phyloP scores from a whole-genome alignment of 345 rosid species.

The Salix viminalis region DNA sequence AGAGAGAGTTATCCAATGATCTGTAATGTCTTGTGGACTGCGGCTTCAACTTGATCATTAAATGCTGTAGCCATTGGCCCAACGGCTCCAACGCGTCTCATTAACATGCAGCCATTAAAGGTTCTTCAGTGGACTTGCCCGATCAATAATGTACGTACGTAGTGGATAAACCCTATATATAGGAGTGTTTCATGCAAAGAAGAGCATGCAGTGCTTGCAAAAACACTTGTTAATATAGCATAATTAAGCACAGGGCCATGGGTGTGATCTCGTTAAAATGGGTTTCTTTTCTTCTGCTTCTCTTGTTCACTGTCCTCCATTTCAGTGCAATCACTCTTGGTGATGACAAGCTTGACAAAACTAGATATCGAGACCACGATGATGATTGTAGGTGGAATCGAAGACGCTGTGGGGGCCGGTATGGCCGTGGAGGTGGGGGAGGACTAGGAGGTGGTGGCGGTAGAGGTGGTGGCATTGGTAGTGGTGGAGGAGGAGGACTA shows the following conservation, averaged over 20 bases:
- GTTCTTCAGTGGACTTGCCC: background rate
- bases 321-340: slow-evolving; percentile 20
- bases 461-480: slow-evolving; percentile 1
- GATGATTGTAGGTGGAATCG: slow-evolving; percentile 22
- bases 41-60: slow-evolving; percentile 12
- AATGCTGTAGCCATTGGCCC: slow-evolving; percentile 34
- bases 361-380: slow-evolving; percentile 14
- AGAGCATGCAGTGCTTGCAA: background rate
- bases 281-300: slow-evolving; percentile 26
- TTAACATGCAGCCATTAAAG: slow-evolving; percentile 14
- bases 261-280: slow-evolving; percentile 20
- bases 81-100: slow-evolving; percentile 35
- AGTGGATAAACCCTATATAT: slow-evolving; percentile 16
- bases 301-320: slow-evolving; percentile 23
- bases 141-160: background rate
- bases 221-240: background rate
- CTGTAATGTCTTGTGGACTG: too few relatives aligned
- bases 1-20: too few relatives aligned
- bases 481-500: background rate
- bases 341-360: slow-evolving; percentile 24
- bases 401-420: slow-evolving; percentile 24
- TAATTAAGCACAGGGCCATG: background rate
- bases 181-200: background rate
- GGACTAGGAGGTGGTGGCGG: slow-evolving; percentile 12
- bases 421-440: slow-evolving; percentile 11